These are phyloP conservation scores for Narthecium ossifragum DNA, from an alignment of 106 monocot genomes.

Conservation along the genomic window DNA sequence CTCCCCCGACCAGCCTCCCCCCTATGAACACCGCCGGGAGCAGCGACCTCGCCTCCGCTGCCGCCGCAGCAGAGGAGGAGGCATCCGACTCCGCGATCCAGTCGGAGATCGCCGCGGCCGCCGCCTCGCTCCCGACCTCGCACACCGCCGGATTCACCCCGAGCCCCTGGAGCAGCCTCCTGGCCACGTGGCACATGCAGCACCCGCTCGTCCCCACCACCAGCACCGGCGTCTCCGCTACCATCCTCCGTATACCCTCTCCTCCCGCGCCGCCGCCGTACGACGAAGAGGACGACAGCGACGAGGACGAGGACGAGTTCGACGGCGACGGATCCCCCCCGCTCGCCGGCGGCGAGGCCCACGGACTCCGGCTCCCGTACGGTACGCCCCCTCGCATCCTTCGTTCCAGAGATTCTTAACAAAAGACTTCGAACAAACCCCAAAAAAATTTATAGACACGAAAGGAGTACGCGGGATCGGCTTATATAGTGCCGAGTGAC, in stretches of 20 bases:
- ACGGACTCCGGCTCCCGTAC: too few species aligned
- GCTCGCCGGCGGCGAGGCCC: not conserved
- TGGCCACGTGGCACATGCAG: conserved; percentile 70
- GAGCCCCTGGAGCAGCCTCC: conserved; percentile 53
- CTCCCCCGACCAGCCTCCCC: conserved; percentile 51
- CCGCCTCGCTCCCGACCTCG: conserved; percentile 38
- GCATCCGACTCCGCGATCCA: not conserved
- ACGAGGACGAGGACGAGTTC: not conserved
- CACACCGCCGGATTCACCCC: conserved; percentile 65
- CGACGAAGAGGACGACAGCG: not conserved
- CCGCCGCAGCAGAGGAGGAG: not conserved
- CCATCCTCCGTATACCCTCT: conserved; percentile 13
- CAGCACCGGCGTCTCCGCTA: conserved; percentile 60
- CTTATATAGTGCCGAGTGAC: too few species aligned
- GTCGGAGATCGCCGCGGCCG: conserved; percentile 5
- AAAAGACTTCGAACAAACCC: too few species aligned
- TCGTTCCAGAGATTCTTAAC: too few species aligned
- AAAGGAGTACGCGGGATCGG: too few species aligned
- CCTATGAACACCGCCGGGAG: conserved; percentile 74
- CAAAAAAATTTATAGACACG: too few species aligned
- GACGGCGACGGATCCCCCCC: not conserved
- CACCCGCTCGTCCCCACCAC: conserved; percentile 67
- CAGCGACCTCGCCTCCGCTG: too few species aligned
- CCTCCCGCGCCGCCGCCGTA: not conserved
- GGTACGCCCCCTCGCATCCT: too few species aligned